Evolutionary conservation across 169 alveolate genomes (phyloP).

Genomic region (Babesia ovis): DNA sequence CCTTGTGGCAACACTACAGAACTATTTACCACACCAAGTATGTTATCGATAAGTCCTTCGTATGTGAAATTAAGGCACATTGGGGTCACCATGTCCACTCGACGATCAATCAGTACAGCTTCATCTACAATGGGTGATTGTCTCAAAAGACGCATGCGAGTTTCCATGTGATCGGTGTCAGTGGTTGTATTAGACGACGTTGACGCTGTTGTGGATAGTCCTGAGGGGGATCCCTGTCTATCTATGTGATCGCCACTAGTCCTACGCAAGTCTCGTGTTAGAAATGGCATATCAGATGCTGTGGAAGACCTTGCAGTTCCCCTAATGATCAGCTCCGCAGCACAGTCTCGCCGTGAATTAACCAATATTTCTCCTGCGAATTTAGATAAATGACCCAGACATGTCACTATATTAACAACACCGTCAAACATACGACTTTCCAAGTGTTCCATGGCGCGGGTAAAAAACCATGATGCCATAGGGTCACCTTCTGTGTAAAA

Average conservation of each 20-base stretch:
- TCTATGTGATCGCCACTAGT: not conserved
- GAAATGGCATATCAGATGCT: conserved; percentile 19
- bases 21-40: conserved; percentile 28
- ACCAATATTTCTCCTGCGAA: conserved; percentile 32
- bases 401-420: conserved; percentile 24
- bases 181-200: not conserved
- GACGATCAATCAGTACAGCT: conserved; percentile 50
- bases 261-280: conserved; percentile 4
- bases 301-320: conserved; percentile 12
- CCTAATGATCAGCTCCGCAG: conserved; percentile 49
- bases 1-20: conserved; percentile 25
- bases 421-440: conserved; percentile 54
- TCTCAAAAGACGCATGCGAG: conserved; percentile 6
- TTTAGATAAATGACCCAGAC: conserved; percentile 51
- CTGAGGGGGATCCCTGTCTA: conserved; percentile 7
- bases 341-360: conserved; percentile 46
- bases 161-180: not conserved
- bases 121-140: conserved; percentile 11
- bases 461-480: conserved; percentile 62
- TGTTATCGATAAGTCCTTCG: conserved; percentile 59
- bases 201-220: not conserved
- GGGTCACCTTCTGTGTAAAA: conserved; percentile 65
- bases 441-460: conserved; percentile 51
- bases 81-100: conserved; percentile 59
- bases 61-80: conserved; percentile 66